Evolutionary conservation across 2,329 filamentous ascomycete species (phyloP).

Genomic region (Exserohilum turcica): DNA sequence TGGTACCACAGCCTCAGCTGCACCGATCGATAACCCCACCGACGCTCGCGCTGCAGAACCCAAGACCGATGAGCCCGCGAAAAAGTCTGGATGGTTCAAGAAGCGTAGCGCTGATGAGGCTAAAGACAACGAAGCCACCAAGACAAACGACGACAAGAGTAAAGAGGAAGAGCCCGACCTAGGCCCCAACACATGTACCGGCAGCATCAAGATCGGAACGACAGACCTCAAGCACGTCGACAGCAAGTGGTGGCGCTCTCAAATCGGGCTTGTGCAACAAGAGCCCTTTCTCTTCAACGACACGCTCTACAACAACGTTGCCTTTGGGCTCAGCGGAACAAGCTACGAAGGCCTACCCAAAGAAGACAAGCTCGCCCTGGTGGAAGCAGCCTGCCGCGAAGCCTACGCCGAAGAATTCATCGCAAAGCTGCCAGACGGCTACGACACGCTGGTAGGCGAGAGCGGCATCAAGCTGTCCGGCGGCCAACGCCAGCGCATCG

Average conservation of each 20-base stretch:
- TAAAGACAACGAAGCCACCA: slow-evolving; percentile 2
- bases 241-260: slow-evolving; percentile 51
- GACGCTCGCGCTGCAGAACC: not conserved
- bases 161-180: slow-evolving; percentile 25
- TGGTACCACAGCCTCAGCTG: slow-evolving; percentile 24
- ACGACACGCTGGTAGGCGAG: slow-evolving; percentile 76
- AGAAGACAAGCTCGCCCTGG: slow-evolving; percentile 63
- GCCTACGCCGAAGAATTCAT: slow-evolving; percentile 49
- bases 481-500: slow-evolving; percentile 79
- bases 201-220: slow-evolving; percentile 35
- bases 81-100: slow-evolving; percentile 19
- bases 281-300: slow-evolving; percentile 50
- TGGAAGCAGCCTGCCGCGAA: slow-evolving; percentile 46
- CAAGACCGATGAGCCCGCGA: slow-evolving; percentile 13
- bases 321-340: slow-evolving; percentile 46
- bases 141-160: slow-evolving; percentile 4
- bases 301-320: slow-evolving; percentile 48
- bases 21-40: not conserved
- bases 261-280: slow-evolving; percentile 52
- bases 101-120: not conserved
- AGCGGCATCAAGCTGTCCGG: slow-evolving; percentile 77
- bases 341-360: slow-evolving; percentile 58
- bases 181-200: slow-evolving; percentile 42
- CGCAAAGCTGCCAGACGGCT: slow-evolving; percentile 58
- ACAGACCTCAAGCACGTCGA: not conserved